Evolutionary conservation across 257 asterid genomes (phyloP).

Genomic region (Capsicum baccatum): DNA sequence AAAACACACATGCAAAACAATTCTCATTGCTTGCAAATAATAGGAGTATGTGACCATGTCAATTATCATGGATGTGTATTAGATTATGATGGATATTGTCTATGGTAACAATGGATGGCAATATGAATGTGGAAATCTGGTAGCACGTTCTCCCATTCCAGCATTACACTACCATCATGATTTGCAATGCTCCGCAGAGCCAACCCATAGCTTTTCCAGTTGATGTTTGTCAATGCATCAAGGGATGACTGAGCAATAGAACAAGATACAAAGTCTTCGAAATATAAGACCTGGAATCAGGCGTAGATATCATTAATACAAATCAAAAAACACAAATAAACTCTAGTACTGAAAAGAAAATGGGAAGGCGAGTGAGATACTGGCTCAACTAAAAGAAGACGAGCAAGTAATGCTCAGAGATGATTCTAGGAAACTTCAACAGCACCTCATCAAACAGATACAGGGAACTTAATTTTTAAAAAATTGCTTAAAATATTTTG

Average conservation of each 20-base stretch:
- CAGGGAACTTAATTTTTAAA: not conserved
- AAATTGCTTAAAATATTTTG: not conserved
- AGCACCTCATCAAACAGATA: constrained; percentile 23
- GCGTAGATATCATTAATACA: constrained; percentile 13
- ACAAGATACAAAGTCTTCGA: constrained; percentile 74
- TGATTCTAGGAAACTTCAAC: not conserved
- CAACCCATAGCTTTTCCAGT: constrained; percentile 84
- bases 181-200: constrained; percentile 57
- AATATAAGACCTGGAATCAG: constrained; percentile 62
- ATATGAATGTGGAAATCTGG: constrained; percentile 65
- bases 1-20: constrained; percentile 21
- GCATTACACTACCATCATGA: constrained; percentile 55
- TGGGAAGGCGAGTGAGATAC: not conserved
- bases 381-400: not conserved
- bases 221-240: constrained; percentile 69
- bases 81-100: constrained; percentile 65
- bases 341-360: not conserved
- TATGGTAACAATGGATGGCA: constrained; percentile 64
- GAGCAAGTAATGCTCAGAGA: constrained; percentile 2
- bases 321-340: not conserved
- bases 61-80: constrained; percentile 20
- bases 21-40: constrained; percentile 20
- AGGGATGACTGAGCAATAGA: constrained; percentile 59
- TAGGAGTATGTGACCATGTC: not conserved
- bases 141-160: constrained; percentile 88